Evolutionary conservation across 2,329 filamentous ascomycete species (phyloP), one percentile per base, ranked within the genome.

Genomic region (Alternaria novae-zelandiae): DNA sequence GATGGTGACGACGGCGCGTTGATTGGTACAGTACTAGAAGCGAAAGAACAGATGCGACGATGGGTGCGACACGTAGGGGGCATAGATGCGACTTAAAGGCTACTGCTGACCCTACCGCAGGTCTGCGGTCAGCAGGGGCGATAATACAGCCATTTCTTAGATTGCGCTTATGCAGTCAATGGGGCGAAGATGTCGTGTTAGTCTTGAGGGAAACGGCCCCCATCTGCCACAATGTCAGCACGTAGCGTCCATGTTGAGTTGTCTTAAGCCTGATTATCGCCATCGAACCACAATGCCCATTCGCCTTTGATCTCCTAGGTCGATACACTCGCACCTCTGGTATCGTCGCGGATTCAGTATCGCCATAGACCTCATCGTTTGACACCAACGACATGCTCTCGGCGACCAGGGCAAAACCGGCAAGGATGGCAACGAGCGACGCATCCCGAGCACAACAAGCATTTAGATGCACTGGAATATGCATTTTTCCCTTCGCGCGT

Each of bases 61-160:
- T 32, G 45, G 25, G n/a, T 49, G 15, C 12, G n/a, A 11, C 26
- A 46, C 50, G 20, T 60, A 36, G 21, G 57, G 47, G 28, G 12
- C 28, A 30, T 30, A 46, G 45, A 43, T 43, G 45, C 26, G 56
- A 26, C 46, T 63, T 57, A 49, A 13, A 58, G 43, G 44, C 32
- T 36, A 41, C 15, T 17, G 51, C 25, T 54, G 17, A 57, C 55
- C 46, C 28, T 13, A 46, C 54, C 55, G 57, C 64, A 64, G 54
- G 46, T 46, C 45, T 36, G 45, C 46, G 20, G 46, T 28, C 6
- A 25, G 13, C 17, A 17, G 9, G 13, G 32, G 10, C 25, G 11
- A 32, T 23, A 23, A 10, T 21, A 17, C 12, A 11, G 13, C 30
- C 3, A 51, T 53, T 12, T 9, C 15, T 13, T 53, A n/a, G 11